Evolutionary conservation across 371 early-diverging fungal genomes (phyloP).

Genomic region (Lichtheimia ornata): DNA sequence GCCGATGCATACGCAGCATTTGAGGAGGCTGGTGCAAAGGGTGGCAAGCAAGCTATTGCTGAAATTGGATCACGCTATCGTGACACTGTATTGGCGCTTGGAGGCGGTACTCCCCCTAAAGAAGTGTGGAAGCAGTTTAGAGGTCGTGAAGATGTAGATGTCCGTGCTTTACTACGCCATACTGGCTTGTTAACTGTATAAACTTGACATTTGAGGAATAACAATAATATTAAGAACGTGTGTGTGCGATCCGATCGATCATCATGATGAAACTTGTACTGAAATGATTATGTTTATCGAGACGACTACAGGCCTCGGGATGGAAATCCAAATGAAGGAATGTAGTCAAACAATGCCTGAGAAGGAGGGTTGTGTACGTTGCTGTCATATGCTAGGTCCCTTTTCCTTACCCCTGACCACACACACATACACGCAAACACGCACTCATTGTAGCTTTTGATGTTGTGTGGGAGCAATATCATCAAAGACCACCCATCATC

Average conservation of each 20-base stretch:
- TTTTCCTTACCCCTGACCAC: too few species aligned
- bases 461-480: too few species aligned
- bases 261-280: constrained; percentile 7
- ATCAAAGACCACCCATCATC: too few species aligned
- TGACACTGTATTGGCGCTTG: constrained; percentile 65
- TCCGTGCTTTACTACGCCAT: constrained; percentile 61
- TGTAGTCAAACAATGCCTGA: too few species aligned
- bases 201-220: not conserved
- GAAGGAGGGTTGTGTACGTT: too few species aligned
- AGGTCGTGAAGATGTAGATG: constrained; percentile 57
- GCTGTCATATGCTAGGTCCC: too few species aligned
- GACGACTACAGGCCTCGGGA: not conserved
- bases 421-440: too few species aligned
- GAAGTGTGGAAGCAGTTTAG: constrained; percentile 64
- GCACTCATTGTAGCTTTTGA: too few species aligned
- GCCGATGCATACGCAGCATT: constrained; percentile 72
- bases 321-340: too few species aligned
- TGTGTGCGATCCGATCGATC: constrained; percentile 7
- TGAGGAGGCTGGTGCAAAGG: constrained; percentile 48
- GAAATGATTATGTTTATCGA: not conserved
- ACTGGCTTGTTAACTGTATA: constrained; percentile 39
- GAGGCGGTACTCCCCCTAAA: constrained; percentile 63
- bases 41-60: constrained; percentile 30
- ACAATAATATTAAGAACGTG: not conserved
- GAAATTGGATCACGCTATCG: constrained; percentile 60